Conservation (phyloP, 805 yeast genomes). For the Pichia deserticola region DNA sequence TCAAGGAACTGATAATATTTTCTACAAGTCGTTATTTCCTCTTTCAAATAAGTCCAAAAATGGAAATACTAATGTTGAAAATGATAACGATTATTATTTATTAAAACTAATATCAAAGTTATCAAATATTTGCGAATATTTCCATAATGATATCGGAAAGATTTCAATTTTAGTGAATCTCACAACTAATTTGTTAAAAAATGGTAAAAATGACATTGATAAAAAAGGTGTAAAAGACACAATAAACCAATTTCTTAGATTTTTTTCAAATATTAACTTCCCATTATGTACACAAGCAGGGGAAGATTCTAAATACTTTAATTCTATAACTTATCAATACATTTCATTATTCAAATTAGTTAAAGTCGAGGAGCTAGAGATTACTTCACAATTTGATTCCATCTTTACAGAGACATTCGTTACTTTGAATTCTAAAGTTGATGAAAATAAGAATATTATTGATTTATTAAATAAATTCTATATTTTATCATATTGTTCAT, state of each 20-base stretch:
- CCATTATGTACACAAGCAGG: background rate
- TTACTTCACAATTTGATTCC: conserved; percentile 16
- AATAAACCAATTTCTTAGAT: conserved; percentile 1
- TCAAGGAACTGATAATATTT: conserved; percentile 18
- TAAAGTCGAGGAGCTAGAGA: conserved; percentile 12
- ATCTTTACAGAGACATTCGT: conserved; percentile 11
- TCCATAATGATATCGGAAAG: conserved; percentile 12
- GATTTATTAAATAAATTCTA: conserved; percentile 6
- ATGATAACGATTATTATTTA: conserved; percentile 11
- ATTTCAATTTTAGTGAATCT: conserved; percentile 5
- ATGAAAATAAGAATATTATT: background rate
- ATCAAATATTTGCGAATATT: conserved; percentile 6
- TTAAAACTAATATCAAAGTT: conserved; percentile 10
- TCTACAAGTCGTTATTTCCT: conserved; percentile 15
- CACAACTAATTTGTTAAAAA: background rate
- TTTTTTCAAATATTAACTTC: conserved; percentile 8
- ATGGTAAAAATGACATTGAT: background rate
- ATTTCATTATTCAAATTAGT: conserved; percentile 13
- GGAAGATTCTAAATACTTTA: conserved; percentile 10
- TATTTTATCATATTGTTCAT: conserved; percentile 1
- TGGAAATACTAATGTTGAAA: background rate
- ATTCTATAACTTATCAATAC: conserved; percentile 18
- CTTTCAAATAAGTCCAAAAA: background rate
- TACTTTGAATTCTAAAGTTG: background rate
- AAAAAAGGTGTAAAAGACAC: conserved; percentile 1